These are phyloP conservation scores for Morella rubra DNA, from an alignment of 306 rosid species.

Conservation along the genomic window DNA sequence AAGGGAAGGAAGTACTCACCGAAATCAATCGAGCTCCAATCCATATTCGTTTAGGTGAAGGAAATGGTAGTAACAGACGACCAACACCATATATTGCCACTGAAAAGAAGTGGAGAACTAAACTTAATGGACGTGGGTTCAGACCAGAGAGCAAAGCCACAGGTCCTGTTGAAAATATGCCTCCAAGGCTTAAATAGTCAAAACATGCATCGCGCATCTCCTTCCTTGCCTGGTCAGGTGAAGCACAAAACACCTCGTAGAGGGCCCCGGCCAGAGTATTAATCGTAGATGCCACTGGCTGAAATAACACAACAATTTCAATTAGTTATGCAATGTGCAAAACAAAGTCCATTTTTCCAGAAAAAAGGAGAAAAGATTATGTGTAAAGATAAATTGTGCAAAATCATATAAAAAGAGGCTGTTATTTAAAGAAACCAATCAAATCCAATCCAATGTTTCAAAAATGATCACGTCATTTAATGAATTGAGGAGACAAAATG, in stretches of 20 bases:
- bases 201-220: conserved; percentile 62
- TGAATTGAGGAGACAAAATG: too few species aligned
- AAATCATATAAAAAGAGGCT: too few species aligned
- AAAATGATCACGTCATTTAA: too few species aligned
- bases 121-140: conserved; percentile 53
- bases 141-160: conserved; percentile 60
- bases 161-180: conserved; percentile 47
- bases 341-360: background rate
- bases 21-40: conserved; percentile 54
- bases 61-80: conserved; percentile 63
- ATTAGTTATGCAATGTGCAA: background rate
- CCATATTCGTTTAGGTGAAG: conserved; percentile 55
- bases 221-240: conserved; percentile 44
- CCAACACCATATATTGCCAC: conserved; percentile 67
- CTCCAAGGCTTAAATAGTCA: conserved; percentile 56
- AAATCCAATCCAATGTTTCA: too few species aligned
- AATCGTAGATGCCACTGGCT: conserved; percentile 64
- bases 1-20: conserved; percentile 27
- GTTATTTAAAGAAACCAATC: too few species aligned
- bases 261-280: conserved; percentile 62
- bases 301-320: conserved; percentile 16
- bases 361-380: background rate
- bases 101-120: conserved; percentile 69
- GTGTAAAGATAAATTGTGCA: too few species aligned
- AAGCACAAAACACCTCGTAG: conserved; percentile 47